Conservation (phyloP, 305 asterid genomes). For the Plantago coronopus region DNA sequence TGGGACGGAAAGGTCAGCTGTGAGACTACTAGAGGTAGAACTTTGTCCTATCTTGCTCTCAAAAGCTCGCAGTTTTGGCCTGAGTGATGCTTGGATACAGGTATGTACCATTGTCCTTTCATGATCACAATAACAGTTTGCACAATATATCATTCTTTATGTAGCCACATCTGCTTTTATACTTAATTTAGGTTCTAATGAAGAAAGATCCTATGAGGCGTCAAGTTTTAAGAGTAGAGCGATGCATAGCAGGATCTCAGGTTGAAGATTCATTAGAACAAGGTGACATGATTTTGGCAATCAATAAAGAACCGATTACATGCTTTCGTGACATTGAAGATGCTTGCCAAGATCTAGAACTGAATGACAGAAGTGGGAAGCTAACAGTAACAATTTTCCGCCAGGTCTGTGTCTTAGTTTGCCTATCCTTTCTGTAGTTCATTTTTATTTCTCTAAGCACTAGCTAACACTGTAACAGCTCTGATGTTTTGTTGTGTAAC, state of each 20-base stretch:
- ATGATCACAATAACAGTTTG: background rate
- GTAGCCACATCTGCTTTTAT: too few species aligned
- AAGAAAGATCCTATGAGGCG: slow-evolving; percentile 90
- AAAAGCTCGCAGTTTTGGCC: slow-evolving; percentile 97
- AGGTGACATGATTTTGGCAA: slow-evolving; percentile 88
- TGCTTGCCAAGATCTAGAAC: slow-evolving; percentile 75
- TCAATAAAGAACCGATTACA: slow-evolving; percentile 86
- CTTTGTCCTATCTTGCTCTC: slow-evolving; percentile 91
- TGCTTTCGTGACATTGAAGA: slow-evolving; percentile 83
- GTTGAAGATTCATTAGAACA: slow-evolving; percentile 46
- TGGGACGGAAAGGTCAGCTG: slow-evolving; percentile 70
- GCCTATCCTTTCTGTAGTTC: too few species aligned
- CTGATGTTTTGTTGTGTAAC: background rate
- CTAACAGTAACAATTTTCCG: slow-evolving; percentile 86
- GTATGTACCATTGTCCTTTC: slow-evolving; percentile 34
- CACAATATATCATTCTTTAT: too few species aligned
- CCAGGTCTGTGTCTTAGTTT: slow-evolving; percentile 43
- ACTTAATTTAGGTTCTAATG: slow-evolving; percentile 58
- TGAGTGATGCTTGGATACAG: slow-evolving; percentile 89
- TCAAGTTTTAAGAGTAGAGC: slow-evolving; percentile 85
- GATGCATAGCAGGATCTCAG: slow-evolving; percentile 90
- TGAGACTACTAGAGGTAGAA: slow-evolving; percentile 83
- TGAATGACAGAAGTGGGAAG: slow-evolving; percentile 44
- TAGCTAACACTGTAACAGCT: background rate
- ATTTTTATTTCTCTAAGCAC: too few species aligned